Percentiles rank a stretch among this genome's conserved stretches.
phyloP scores from a whole-genome alignment of 306 rosid genomes.

The Cyamopsis tetragonoloba region DNA sequence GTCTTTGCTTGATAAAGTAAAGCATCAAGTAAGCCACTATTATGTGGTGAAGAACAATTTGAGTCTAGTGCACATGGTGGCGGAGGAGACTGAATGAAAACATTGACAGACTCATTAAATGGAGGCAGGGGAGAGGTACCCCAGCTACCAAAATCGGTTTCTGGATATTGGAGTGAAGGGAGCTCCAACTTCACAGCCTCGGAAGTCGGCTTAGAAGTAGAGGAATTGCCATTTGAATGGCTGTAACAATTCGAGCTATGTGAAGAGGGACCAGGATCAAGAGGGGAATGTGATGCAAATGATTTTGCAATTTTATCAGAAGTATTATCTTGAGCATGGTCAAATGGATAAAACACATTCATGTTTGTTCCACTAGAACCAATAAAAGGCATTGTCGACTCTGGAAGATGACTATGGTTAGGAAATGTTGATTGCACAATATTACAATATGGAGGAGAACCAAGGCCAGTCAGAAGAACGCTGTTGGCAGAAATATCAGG shows the following conservation, averaged over 20 bases:
- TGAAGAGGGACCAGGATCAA: conserved; percentile 50
- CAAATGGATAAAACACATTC: conserved; percentile 44
- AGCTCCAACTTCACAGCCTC: conserved; percentile 94
- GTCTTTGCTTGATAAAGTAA: conserved; percentile 53
- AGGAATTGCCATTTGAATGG: conserved; percentile 92
- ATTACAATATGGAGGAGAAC: conserved; percentile 61
- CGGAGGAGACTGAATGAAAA: conserved; percentile 58
- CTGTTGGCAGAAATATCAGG: conserved; percentile 43
- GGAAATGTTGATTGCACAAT: conserved; percentile 46
- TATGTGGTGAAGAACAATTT: conserved; percentile 55
- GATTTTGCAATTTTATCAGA: conserved; percentile 42
- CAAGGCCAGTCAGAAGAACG: conserved; percentile 51
- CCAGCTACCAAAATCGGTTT: conserved; percentile 74
- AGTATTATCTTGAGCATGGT: conserved; percentile 44
- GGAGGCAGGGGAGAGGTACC: conserved; percentile 53
- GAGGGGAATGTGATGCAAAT: conserved; percentile 46
- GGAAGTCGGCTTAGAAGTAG: conserved; percentile 68
- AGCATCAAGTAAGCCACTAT: conserved; percentile 77
- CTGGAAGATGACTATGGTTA: conserved; percentile 62
- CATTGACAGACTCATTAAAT: conserved; percentile 62
- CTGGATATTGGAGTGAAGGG: conserved; percentile 99
- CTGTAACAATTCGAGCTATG: conserved; percentile 42
- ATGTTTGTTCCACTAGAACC: conserved; percentile 39
- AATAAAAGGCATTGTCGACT: conserved; percentile 47
- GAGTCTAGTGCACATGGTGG: conserved; percentile 42